These are phyloP conservation scores for Globisporangium abappressorium DNA, from an alignment of 352 stramenopile genomes.

Conservation along the genomic window DNA sequence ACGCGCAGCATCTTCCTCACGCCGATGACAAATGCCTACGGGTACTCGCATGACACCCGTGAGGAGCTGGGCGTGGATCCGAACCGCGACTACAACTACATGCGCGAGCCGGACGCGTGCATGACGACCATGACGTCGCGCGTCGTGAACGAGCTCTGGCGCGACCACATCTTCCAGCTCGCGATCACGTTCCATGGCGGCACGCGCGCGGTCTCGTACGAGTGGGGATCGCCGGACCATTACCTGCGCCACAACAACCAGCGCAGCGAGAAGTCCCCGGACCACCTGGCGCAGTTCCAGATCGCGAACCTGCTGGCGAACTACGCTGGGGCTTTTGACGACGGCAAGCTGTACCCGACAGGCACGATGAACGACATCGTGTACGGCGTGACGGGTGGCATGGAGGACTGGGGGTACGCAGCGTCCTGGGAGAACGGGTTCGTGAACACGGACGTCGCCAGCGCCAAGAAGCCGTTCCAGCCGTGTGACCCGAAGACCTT, in stretches of 20 bases:
- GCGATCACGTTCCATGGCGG: constrained; percentile 98
- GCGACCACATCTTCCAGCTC: constrained; percentile 96
- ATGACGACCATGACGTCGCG: constrained; percentile 96
- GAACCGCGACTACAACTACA: constrained; percentile 99
- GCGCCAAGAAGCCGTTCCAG: constrained; percentile 45
- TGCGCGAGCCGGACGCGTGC: constrained; percentile 80
- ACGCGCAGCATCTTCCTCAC: constrained; percentile 79
- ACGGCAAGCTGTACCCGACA: constrained; percentile 71
- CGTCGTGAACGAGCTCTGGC: constrained; percentile 96
- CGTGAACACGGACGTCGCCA: constrained; percentile 9
- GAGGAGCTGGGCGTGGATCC: constrained; percentile 92
- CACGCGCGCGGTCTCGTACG: constrained; percentile 96
- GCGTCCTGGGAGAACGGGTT: constrained; percentile 84
- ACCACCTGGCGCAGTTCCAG: constrained; percentile 70
- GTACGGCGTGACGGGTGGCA: constrained; percentile 95
- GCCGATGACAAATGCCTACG: constrained; percentile 94
- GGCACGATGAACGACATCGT: constrained; percentile 96
- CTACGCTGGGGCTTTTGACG: constrained; percentile 71
- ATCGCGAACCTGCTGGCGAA: constrained; percentile 56
- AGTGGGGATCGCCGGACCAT: constrained; percentile 95
- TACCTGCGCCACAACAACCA: constrained; percentile 47
- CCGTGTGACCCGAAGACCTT: constrained; percentile 87
- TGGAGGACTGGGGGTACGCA: constrained; percentile 98
- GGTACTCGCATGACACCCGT: constrained; percentile 84
- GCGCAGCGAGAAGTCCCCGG: constrained; percentile 73